Conservation (phyloP, 768 basidiomycete genomes). For the Nevesoporus exiguus region DNA sequence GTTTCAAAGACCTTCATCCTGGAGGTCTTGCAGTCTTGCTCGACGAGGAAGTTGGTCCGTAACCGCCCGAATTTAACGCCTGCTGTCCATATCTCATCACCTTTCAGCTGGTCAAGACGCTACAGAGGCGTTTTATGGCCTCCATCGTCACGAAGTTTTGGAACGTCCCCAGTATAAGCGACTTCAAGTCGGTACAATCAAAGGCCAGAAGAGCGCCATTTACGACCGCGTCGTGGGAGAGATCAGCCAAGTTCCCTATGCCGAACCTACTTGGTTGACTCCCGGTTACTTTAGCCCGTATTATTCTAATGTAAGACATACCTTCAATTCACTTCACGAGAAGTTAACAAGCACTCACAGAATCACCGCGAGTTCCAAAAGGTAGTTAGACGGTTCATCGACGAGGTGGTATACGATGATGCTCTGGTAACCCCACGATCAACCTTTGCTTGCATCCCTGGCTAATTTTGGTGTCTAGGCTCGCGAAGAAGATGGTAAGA, state of each 20-base stretch:
- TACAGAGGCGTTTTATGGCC: constrained; percentile 83
- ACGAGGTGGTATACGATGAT: constrained; percentile 56
- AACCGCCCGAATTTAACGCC: neutral
- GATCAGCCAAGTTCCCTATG: constrained; percentile 78
- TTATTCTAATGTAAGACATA: constrained; percentile 55
- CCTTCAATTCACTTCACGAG: neutral
- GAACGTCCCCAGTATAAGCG: constrained; percentile 69
- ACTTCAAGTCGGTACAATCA: constrained; percentile 69
- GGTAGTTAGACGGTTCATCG: constrained; percentile 56
- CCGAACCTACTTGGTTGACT: constrained; percentile 81
- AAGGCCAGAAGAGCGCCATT: constrained; percentile 58
- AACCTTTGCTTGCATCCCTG: constrained; percentile 12
- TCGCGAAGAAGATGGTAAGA: constrained; percentile 88
- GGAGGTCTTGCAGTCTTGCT: constrained; percentile 78
- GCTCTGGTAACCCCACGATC: constrained; percentile 27
- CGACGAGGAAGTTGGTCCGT: constrained; percentile 71
- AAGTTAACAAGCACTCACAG: constrained; percentile 29
- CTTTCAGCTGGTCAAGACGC: constrained; percentile 75
- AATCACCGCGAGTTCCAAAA: constrained; percentile 46
- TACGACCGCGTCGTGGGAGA: constrained; percentile 49
- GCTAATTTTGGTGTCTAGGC: constrained; percentile 32
- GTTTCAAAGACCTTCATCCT: constrained; percentile 79
- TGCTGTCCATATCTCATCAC: neutral
- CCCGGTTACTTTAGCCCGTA: constrained; percentile 67
- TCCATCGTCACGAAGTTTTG: constrained; percentile 85